Conservation (phyloP, 495 filamentous ascomycete genomes). For the Amniculicola lignicola region DNA sequence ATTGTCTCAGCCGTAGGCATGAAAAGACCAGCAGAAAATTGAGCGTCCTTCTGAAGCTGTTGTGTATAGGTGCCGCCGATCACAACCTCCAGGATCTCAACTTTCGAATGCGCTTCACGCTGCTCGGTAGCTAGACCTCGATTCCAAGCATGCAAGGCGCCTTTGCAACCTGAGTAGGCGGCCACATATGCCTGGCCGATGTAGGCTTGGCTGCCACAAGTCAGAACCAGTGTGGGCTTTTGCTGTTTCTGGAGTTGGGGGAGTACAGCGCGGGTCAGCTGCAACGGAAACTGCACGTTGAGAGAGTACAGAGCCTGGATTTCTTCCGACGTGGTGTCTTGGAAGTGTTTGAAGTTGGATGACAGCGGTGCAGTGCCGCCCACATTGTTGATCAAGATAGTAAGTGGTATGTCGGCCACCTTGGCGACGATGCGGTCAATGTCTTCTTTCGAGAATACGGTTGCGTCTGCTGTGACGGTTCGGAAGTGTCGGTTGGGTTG, state of each 20-base stretch:
- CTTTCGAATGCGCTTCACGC: neutral
- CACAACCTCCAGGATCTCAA: slow-evolving; percentile 5
- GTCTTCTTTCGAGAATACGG: slow-evolving; percentile 7
- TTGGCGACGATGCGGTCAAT: slow-evolving; percentile 33
- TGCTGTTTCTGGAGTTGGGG: slow-evolving; percentile 28
- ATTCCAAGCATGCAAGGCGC: slow-evolving; percentile 13
- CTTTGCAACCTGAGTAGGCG: slow-evolving; percentile 44
- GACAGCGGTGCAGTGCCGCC: slow-evolving; percentile 36
- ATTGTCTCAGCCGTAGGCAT: slow-evolving; percentile 8
- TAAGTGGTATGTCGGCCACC: slow-evolving; percentile 34
- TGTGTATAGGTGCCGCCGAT: slow-evolving; percentile 8
- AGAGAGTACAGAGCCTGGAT: slow-evolving; percentile 26
- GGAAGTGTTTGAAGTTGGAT: slow-evolving; percentile 31
- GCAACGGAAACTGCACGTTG: slow-evolving; percentile 39
- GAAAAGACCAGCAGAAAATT: neutral
- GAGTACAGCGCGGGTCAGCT: slow-evolving; percentile 46
- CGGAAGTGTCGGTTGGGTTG: slow-evolving; percentile 39
- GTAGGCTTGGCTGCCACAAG: slow-evolving; percentile 43
- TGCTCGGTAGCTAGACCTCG: slow-evolving; percentile 3
- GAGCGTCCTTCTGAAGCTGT: slow-evolving; percentile 1
- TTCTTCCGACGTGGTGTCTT: slow-evolving; percentile 26
- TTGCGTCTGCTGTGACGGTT: slow-evolving; percentile 42
- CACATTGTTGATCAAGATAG: slow-evolving; percentile 52
- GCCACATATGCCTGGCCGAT: slow-evolving; percentile 43
- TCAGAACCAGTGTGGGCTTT: slow-evolving; percentile 44